Conservation (phyloP, 2,329 filamentous ascomycete species). For the Metarhizium rileyi region DNA sequence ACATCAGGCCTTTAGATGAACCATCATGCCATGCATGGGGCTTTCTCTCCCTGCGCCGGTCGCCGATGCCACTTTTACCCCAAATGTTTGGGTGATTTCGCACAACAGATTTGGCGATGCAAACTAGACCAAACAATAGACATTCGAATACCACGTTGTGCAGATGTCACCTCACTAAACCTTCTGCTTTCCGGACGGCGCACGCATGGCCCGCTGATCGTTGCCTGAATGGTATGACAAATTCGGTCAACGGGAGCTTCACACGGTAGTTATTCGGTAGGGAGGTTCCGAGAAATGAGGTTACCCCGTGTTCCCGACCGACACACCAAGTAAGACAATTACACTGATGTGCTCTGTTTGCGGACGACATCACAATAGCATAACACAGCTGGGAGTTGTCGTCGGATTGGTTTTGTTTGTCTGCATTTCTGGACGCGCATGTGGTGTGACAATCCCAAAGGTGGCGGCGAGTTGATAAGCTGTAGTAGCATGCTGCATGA, state of each 20-base stretch:
- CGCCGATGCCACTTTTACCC: background rate
- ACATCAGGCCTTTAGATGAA: background rate
- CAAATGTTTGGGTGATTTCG: background rate
- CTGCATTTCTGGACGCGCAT: no score
- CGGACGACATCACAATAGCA: background rate
- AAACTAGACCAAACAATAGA: background rate
- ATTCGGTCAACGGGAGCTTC: background rate
- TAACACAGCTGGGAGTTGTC: background rate
- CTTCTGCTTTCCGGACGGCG: background rate
- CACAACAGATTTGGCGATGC: no score
- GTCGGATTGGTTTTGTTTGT: background rate
- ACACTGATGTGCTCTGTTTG: background rate
- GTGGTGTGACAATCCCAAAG: no score
- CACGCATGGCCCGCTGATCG: background rate
- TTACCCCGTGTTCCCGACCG: constrained; percentile 1
- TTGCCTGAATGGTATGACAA: background rate
- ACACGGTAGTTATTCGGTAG: background rate
- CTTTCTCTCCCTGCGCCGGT: background rate
- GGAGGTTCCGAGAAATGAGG: background rate
- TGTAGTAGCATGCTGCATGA: no score
- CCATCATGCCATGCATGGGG: background rate
- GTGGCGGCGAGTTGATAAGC: no score
- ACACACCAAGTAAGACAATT: background rate
- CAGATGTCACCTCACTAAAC: background rate
- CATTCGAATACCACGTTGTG: background rate